Evolutionary conservation across 805 yeast species (phyloP).

Genomic region (Yarrowia bubula): DNA sequence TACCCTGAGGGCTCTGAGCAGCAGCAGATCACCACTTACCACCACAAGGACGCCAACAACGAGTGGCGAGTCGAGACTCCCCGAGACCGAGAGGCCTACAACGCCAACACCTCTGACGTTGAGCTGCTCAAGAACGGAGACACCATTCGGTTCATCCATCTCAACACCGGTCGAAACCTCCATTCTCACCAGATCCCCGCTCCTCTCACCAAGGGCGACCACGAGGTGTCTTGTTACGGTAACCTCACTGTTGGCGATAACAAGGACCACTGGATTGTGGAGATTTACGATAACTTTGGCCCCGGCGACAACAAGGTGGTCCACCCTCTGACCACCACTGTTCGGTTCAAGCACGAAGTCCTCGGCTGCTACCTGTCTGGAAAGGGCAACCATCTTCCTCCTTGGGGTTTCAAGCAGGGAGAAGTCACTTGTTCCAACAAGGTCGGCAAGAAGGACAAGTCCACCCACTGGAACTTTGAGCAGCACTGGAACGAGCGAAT

Average conservation of each 20-base stretch:
- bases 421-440: constrained; percentile 73
- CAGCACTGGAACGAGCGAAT: constrained; percentile 56
- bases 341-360: constrained; percentile 66
- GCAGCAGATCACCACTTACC: constrained; percentile 92
- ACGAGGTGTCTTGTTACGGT: constrained; percentile 90
- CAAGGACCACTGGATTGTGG: constrained; percentile 89
- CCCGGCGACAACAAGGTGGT: constrained; percentile 40
- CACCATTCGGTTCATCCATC: constrained; percentile 69
- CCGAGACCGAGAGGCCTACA: constrained; percentile 34
- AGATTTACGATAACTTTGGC: constrained; percentile 54
- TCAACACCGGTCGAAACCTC: constrained; percentile 65
- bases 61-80: constrained; percentile 58
- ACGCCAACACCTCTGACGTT: constrained; percentile 36
- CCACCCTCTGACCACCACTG: constrained; percentile 73
- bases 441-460: constrained; percentile 54
- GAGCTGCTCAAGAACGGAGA: constrained; percentile 57
- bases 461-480: constrained; percentile 82
- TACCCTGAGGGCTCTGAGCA: constrained; percentile 92
- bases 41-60: constrained; percentile 84
- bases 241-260: constrained; percentile 65
- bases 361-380: constrained; percentile 84
- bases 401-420: constrained; percentile 98
- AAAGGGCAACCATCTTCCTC: constrained; percentile 77
- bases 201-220: constrained; percentile 61
- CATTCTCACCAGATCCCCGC: constrained; percentile 82